Percentiles rank a stretch among this genome's conserved stretches.
Conservation (phyloP, 176 grass and related monocot genomes). For the Guadua angustifolia region DNA sequence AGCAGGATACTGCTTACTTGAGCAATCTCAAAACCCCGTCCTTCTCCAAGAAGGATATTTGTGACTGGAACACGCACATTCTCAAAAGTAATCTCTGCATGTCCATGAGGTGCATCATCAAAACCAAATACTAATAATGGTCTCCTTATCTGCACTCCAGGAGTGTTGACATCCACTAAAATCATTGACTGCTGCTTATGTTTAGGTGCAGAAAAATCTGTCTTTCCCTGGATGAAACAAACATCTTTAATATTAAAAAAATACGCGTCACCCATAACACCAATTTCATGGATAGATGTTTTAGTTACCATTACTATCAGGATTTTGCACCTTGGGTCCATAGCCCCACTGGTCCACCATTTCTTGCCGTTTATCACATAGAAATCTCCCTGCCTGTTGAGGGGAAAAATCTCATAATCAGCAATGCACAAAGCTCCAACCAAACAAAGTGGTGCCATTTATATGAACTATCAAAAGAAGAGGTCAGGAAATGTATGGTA, state of each 20-base stretch:
- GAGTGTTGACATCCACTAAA: slow-evolving; percentile 80
- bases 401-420: not conserved
- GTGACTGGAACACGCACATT: slow-evolving; percentile 77
- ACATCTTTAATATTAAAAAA: slow-evolving; percentile 11
- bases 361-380: slow-evolving; percentile 92
- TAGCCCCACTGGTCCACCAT: slow-evolving; percentile 98
- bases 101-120: slow-evolving; percentile 93
- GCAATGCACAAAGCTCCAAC: not conserved
- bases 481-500: not conserved
- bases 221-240: slow-evolving; percentile 78
- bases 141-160: slow-evolving; percentile 83
- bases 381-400: slow-evolving; percentile 73
- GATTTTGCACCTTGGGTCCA: slow-evolving; percentile 96
- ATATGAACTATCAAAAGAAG: slow-evolving; percentile 9
- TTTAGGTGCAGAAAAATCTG: slow-evolving; percentile 79
- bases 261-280: not conserved
- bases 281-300: not conserved
- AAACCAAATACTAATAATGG: slow-evolving; percentile 92
- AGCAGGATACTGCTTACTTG: slow-evolving; percentile 62
- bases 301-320: slow-evolving; percentile 87
- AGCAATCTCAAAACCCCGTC: slow-evolving; percentile 92
- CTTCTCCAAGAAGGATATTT: slow-evolving; percentile 92
- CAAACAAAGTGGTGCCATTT: not conserved
- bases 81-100: slow-evolving; percentile 89
- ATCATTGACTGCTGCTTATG: slow-evolving; percentile 97